Base-by-base conservation (phyloP, 129 eudicot species). In the Oenanthe sinensis region DNA sequence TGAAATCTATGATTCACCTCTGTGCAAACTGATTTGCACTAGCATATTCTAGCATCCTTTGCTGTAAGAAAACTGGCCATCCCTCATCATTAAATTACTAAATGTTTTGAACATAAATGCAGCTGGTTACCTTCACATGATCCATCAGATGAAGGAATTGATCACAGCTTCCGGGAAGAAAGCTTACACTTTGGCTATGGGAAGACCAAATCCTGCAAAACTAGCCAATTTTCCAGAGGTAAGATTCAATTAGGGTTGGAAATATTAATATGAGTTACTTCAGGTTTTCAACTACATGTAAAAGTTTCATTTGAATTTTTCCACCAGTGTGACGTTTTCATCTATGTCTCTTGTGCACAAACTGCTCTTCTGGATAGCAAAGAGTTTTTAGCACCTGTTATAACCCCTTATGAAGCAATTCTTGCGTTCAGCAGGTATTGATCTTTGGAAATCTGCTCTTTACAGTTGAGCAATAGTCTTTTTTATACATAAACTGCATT, bases 201-300 rank as follows among this genome's bases (percentile, higher is more conserved):
- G 98, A 77, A 88, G 82, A 80, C 98, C 97, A 48, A 95, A 95
- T 83, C 98, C 98, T 85, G 96, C 97, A 45, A 95, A 95, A 83
- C 93, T 95, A 80, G 97, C 97, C 26, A 95, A 95, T 81, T 95
- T 95, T 82, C 97, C 98, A 5, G 98, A 95, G 96, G 98, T 95
- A 85, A 87, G 69, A 26, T 50, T 79, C 17, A 60, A 46, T 48
- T 74, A 50, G 71, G 45, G 26, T 55, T 33, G 10, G 24, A 15
- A 4, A 60, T 60, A 60, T 60, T 0, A n/a, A n/a, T 60, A n/a
- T 6, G 33, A 24, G 36, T 58, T 58, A 8, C 67, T 60, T 60
- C 33, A 30, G 10, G n/a, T 60, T n/a, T 60, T 24, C 68, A 60
- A 60, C 15, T 60, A 3, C 33, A n/a, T n/a, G n/a, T n/a, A n/a